Conservation (phyloP, 1,284 basidiomycete species). For the Xanthoconium separans region DNA sequence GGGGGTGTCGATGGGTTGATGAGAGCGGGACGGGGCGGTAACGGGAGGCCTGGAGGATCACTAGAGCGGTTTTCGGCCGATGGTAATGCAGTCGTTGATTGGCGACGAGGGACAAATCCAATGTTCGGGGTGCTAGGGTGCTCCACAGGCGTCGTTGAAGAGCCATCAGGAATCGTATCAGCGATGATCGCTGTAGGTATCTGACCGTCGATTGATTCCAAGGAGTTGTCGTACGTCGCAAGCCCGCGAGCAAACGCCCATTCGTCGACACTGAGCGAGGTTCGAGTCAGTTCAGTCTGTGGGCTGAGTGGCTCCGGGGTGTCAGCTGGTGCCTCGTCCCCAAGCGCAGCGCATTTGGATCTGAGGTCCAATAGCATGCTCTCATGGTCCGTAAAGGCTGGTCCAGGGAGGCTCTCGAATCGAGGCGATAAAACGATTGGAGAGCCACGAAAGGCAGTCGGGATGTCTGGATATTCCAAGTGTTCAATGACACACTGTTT, state of each 20-base stretch:
- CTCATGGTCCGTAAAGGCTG: slow-evolving; percentile 43
- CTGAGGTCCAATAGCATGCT: slow-evolving; percentile 56
- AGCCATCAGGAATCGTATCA: slow-evolving; percentile 7
- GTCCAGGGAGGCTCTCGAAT: slow-evolving; percentile 31
- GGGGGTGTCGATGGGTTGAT: slow-evolving; percentile 28
- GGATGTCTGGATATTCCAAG: slow-evolving; percentile 55
- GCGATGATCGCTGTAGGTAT: not conserved
- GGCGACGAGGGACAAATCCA: not conserved
- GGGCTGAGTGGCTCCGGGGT: slow-evolving; percentile 15
- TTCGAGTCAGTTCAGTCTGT: not conserved
- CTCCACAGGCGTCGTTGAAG: slow-evolving; percentile 18
- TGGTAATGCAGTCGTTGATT: not conserved
- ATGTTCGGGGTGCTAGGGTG: not conserved
- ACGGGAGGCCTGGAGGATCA: slow-evolving; percentile 26
- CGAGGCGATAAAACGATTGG: slow-evolving; percentile 45
- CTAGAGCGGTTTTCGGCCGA: not conserved
- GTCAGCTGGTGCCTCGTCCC: slow-evolving; percentile 15
- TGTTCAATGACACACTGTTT: slow-evolving; percentile 26
- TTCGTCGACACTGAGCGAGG: slow-evolving; percentile 21
- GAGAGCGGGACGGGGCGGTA: slow-evolving; percentile 33
- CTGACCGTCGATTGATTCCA: slow-evolving; percentile 5
- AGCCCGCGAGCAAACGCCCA: slow-evolving; percentile 23
- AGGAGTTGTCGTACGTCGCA: slow-evolving; percentile 4
- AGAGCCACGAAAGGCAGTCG: slow-evolving; percentile 61
- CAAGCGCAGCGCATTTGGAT: slow-evolving; percentile 39